phyloP scores from a whole-genome alignment of 148 eudicot species.

The Camellia lanceoleosa region DNA sequence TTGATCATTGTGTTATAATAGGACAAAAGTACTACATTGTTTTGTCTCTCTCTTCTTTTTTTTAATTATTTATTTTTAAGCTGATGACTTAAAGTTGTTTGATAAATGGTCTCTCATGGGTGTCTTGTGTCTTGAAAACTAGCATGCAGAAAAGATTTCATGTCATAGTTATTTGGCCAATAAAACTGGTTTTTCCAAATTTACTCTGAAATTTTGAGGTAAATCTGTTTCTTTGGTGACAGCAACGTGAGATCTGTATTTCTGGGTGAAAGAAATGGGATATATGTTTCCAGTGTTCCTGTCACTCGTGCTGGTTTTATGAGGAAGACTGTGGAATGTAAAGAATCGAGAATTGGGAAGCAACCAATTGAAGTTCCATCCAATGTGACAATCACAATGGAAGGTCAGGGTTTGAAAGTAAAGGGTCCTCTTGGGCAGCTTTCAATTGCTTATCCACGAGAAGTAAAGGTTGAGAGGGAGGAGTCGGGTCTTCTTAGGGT shows the following conservation, averaged over 20 bases:
- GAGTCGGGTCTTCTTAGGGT: conserved; percentile 67
- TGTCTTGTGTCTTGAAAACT: neutral
- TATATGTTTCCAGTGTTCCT: conserved; percentile 33
- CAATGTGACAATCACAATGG: conserved; percentile 67
- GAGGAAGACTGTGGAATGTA: conserved; percentile 62
- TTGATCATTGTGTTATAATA: neutral
- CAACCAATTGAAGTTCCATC: conserved; percentile 80
- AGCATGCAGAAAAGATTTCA: neutral
- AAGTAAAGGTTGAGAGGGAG: conserved; percentile 62
- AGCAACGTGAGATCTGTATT: conserved; percentile 59
- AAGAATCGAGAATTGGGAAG: conserved; percentile 95
- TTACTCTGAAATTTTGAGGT: neutral
- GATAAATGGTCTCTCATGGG: neutral
- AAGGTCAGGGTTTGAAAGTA: conserved; percentile 68
- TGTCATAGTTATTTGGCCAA: neutral
- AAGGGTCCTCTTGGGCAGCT: conserved; percentile 96
- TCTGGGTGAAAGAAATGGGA: conserved; percentile 49
- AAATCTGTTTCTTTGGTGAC: conserved; percentile 7
- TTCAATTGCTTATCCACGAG: conserved; percentile 74
- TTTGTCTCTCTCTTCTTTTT: neutral
- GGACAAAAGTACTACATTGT: neutral
- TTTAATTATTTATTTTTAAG: neutral
- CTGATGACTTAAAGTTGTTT: neutral
- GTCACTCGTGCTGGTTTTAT: conserved; percentile 36
- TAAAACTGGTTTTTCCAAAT: neutral